These are phyloP conservation scores for Fraxinus latifolia DNA, from an alignment of 305 asterid genomes.

Conservation along the genomic window DNA sequence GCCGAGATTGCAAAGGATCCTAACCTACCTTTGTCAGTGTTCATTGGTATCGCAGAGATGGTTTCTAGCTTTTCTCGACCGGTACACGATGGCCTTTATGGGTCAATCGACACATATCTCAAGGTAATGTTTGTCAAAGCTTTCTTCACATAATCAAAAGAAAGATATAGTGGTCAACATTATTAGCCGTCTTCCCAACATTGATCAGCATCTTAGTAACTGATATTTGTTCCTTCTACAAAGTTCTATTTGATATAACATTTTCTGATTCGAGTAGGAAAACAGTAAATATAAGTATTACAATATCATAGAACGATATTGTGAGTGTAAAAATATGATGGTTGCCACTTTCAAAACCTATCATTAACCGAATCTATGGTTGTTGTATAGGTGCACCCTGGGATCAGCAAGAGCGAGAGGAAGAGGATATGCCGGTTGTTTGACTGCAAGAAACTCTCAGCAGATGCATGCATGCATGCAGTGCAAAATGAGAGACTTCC, in stretches of 20 bases:
- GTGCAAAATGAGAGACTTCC: constrained; percentile 94
- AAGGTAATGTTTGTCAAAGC: constrained; percentile 49
- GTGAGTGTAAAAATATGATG: not conserved
- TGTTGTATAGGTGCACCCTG: constrained; percentile 71
- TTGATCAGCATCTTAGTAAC: not conserved
- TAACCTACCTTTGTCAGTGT: constrained; percentile 47
- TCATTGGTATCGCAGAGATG: constrained; percentile 73
- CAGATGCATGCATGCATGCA: constrained; percentile 91
- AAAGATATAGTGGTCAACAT: not conserved
- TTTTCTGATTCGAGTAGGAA: not conserved
- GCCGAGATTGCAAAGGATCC: constrained; percentile 88
- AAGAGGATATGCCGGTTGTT: constrained; percentile 71
- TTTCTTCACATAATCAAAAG: not conserved
- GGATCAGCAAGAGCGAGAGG: constrained; percentile 81
- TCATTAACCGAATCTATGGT: constrained; percentile 3
- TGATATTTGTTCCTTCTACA: not conserved
- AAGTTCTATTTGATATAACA: not conserved
- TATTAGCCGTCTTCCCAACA: not conserved
- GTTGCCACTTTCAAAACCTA: not conserved
- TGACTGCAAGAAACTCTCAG: constrained; percentile 95
- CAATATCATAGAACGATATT: not conserved
- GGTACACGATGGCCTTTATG: constrained; percentile 80
- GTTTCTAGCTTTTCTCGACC: constrained; percentile 64
- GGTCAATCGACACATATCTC: constrained; percentile 78
- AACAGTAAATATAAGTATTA: not conserved